Evolutionary conservation across 305 asterid genomes (phyloP), one percentile per base, ranked within the genome.

Genomic region (Striga hermonthica): DNA sequence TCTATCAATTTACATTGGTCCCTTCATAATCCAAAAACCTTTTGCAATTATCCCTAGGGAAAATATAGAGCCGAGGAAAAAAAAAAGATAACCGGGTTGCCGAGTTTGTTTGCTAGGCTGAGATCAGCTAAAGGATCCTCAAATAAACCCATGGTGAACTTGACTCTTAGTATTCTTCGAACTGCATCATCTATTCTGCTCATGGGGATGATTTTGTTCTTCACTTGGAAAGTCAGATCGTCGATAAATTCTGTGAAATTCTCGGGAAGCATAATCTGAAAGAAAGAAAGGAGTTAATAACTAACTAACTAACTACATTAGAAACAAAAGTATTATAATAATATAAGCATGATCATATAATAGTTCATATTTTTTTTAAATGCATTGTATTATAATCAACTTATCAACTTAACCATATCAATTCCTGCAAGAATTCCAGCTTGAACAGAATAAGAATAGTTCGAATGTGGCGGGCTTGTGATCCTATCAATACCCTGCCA

Each of bases 391-490:
- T 22, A 22, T 22, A 22, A 22, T 22, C 31, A 22, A 22, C 31
- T 22, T 22, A 22, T 22, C 31, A 22, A 22, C 31, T 14, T n/a
- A 45, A 45, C 52, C 52, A 45, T 45, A 7, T 45, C 52, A 14
- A 45, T 47, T 47, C 53, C 53, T n/a, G 53, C 53, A 47, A 47
- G 53, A 47, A 47, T 47, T 11, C 53, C 53, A 11, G 53, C 53
- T n/a, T 47, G 53, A 47, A 47, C 53, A 13, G 53, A 47, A 47
- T 47, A 47, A 47, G 53, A 47, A 47, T 47, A 47, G 16, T 47
- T 47, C 6, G 53, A 5, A 47, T 7, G 15, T 5, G 53, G 16
- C 7, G 53, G 53, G 6, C 53, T 47, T 15, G 53, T 47, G 13
- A 47, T 47, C 13, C 53, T 12, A 15, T 47, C 53, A 47, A 47